Conservation (phyloP, 305 asterid species). For the Solanum hybrid region DNA sequence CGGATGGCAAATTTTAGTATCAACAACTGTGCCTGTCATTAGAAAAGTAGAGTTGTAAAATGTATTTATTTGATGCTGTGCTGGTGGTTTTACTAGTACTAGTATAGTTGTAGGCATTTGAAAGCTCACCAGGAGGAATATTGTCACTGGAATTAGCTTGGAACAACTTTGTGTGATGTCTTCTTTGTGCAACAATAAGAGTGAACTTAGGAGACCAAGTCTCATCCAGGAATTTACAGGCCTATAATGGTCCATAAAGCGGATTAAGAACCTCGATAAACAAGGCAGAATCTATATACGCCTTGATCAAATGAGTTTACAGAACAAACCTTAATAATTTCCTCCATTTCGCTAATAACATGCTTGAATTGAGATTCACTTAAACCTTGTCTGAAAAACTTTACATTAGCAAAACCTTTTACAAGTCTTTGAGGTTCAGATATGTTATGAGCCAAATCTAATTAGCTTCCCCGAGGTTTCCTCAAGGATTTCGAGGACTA, state of each 20-base stretch:
- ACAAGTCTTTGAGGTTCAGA: not conserved
- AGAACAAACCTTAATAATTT: constrained; percentile 35
- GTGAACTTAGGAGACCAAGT: constrained; percentile 48
- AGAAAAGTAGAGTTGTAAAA: not conserved
- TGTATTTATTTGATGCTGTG: not conserved
- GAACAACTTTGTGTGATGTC: constrained; percentile 45
- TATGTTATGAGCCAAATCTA: not conserved
- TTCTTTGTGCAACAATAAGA: constrained; percentile 41
- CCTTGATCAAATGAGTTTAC: not conserved
- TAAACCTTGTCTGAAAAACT: constrained; percentile 27
- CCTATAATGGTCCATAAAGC: constrained; percentile 14
- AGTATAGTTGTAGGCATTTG: not conserved
- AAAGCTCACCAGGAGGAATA: constrained; percentile 31
- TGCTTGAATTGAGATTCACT: constrained; percentile 32
- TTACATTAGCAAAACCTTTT: not conserved
- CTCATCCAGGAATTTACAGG: constrained; percentile 38
- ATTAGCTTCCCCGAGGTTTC: not conserved
- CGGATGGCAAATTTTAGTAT: constrained; percentile 39
- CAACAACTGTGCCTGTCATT: constrained; percentile 38
- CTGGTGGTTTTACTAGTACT: not conserved
- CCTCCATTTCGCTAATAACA: constrained; percentile 34
- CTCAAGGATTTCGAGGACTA: not conserved
- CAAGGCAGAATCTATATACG: not conserved
- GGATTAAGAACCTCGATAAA: not conserved
- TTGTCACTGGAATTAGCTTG: constrained; percentile 23